phyloP scores from a whole-genome alignment of 805 yeast species.

The Tetrapisispora fleetii region DNA sequence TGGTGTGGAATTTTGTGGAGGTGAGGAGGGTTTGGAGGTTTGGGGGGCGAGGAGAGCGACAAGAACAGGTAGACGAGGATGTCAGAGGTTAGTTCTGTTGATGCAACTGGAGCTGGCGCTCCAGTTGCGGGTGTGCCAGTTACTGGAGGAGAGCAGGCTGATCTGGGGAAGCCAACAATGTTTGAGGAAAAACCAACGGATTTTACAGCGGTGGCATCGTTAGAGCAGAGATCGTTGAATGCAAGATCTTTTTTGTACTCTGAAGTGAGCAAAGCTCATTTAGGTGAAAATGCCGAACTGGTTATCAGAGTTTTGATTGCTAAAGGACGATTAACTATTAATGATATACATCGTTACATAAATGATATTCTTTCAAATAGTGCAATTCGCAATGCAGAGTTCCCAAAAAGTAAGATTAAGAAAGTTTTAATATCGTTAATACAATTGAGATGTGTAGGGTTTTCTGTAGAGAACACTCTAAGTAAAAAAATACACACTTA shows the following conservation, averaged over 20 bases:
- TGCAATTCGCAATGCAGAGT: slow-evolving; percentile 28
- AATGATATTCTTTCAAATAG: slow-evolving; percentile 21
- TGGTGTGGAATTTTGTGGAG: too few relatives aligned
- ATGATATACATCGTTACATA: slow-evolving; percentile 38
- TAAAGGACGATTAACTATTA: slow-evolving; percentile 54
- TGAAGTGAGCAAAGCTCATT: slow-evolving; percentile 39
- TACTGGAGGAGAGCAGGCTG: neutral
- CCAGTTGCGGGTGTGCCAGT: too few relatives aligned
- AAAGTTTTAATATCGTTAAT: slow-evolving; percentile 65
- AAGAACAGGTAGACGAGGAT: too few relatives aligned
- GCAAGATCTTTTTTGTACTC: slow-evolving; percentile 54
- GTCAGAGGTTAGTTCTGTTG: neutral
- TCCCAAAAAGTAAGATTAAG: slow-evolving; percentile 37
- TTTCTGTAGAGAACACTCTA: slow-evolving; percentile 41
- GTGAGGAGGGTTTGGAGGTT: too few relatives aligned
- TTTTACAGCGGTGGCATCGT: slow-evolving; percentile 14
- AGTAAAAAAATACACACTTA: slow-evolving; percentile 29
- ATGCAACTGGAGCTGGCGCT: neutral
- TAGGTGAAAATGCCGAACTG: slow-evolving; percentile 67
- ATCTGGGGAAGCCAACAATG: neutral
- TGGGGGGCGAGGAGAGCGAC: neutral
- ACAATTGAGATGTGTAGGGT: slow-evolving; percentile 66
- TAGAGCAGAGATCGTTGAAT: slow-evolving; percentile 43
- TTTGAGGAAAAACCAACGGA: neutral
- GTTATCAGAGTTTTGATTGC: slow-evolving; percentile 52